Evolutionary conservation across 345 rosid genomes (phyloP).

Genomic region (Eucalyptus virginea): DNA sequence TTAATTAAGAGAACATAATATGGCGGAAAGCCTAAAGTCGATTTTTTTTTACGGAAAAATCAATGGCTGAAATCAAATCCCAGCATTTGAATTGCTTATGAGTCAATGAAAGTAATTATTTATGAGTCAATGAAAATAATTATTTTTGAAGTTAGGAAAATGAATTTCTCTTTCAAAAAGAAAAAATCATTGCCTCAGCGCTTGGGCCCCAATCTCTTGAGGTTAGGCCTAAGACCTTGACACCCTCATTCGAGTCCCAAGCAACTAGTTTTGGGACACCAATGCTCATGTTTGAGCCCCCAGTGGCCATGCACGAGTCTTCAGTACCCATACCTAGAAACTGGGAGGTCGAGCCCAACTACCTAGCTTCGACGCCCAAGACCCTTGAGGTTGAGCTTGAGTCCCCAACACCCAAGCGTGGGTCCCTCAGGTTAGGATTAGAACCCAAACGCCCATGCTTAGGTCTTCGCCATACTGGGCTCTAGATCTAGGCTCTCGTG

Average conservation of each 20-base stretch:
- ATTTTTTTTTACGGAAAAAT: neutral
- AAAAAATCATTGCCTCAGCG: neutral
- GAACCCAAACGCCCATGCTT: rapidly evolving
- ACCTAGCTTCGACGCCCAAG: rapidly evolving
- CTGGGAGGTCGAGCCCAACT: neutral
- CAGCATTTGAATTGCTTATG: neutral
- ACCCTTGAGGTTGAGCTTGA: neutral
- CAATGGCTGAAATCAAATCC: neutral
- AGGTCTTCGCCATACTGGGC: neutral
- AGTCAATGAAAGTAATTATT: neutral
- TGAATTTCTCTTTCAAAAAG: neutral
- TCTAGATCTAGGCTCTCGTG: rapidly evolving
- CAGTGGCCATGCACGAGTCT: neutral
- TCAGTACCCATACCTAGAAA: neutral
- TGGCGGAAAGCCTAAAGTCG: neutral
- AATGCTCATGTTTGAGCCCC: neutral
- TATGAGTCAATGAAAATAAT: too few species aligned
- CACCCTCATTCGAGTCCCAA: neutral
- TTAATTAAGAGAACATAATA: neutral
- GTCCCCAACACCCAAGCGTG: neutral
- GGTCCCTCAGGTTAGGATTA: neutral
- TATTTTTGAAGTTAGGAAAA: neutral
- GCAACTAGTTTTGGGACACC: rapidly evolving
- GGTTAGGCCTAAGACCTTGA: neutral
- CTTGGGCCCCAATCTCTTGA: neutral